These are phyloP conservation scores for Cinchona pubescens DNA, from an alignment of 257 asterid species.

Conservation along the genomic window DNA sequence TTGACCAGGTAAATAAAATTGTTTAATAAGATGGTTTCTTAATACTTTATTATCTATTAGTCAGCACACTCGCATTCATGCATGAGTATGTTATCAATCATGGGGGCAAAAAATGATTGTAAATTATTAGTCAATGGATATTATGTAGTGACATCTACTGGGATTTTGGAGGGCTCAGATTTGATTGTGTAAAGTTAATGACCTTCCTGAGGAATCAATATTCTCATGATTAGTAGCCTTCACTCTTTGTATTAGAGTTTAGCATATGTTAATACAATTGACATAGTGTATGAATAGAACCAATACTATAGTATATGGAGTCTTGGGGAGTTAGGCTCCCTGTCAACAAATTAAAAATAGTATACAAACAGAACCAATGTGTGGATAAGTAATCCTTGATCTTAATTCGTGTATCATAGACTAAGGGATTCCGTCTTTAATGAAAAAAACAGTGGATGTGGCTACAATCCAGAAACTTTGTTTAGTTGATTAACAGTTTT, in stretches of 20 bases:
- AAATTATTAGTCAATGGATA: background rate
- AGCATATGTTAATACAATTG: too few species aligned
- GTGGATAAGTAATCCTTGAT: background rate
- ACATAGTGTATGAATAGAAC: too few species aligned
- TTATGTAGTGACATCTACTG: background rate
- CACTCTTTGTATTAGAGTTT: too few species aligned
- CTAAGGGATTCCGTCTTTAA: background rate
- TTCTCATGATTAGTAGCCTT: background rate
- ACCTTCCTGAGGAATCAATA: background rate
- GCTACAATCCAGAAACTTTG: background rate
- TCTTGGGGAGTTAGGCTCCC: background rate
- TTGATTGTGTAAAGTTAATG: background rate
- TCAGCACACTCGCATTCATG: background rate
- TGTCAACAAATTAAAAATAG: background rate
- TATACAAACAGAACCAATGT: background rate
- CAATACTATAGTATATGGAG: background rate
- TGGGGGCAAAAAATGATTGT: background rate
- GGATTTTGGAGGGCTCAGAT: background rate
- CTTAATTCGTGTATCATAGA: background rate
- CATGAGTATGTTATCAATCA: background rate
- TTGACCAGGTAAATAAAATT: background rate
- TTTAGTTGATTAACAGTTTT: background rate
- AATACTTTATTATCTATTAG: background rate
- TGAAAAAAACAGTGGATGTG: background rate
- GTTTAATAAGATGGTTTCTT: too few species aligned